Conservation (phyloP, 2,329 filamentous ascomycete genomes). For the Cladophialophora yegresii region DNA sequence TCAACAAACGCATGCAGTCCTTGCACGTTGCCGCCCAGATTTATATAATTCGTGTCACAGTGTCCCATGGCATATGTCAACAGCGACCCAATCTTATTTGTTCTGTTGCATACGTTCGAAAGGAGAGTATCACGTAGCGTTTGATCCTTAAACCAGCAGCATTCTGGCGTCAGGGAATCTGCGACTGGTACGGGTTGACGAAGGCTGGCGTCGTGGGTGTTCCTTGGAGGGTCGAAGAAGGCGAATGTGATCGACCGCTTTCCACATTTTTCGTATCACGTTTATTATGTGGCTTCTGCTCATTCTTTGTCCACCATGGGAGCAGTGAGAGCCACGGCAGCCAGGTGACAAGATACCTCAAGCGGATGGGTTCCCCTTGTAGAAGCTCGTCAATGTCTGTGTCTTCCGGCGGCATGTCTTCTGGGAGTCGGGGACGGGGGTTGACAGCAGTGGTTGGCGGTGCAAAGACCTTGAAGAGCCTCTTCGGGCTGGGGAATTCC, state of each 20-base stretch:
- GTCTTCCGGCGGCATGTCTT: slow-evolving; percentile 19
- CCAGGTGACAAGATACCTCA: slow-evolving; percentile 23
- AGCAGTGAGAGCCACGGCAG: slow-evolving; percentile 27
- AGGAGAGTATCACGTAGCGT: background rate
- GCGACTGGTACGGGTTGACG: slow-evolving; percentile 11
- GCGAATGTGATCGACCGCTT: slow-evolving; percentile 5
- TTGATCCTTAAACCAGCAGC: background rate
- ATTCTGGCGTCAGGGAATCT: slow-evolving; percentile 4
- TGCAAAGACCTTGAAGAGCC: slow-evolving; percentile 19
- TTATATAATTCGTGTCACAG: background rate
- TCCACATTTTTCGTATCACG: slow-evolving; percentile 6
- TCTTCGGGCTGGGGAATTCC: slow-evolving; percentile 13
- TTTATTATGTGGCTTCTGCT: slow-evolving; percentile 16
- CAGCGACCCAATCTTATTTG: background rate
- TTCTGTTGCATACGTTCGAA: background rate
- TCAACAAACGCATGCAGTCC: background rate
- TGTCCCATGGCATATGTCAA: background rate
- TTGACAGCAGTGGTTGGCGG: slow-evolving; percentile 13
- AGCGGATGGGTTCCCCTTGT: slow-evolving; percentile 1
- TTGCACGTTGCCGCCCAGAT: background rate
- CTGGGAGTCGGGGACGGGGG: background rate
- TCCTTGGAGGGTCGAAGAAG: slow-evolving; percentile 12
- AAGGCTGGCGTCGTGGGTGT: slow-evolving; percentile 12
- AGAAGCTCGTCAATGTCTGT: slow-evolving; percentile 17
- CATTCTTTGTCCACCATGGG: slow-evolving; percentile 17